Conservation (phyloP, 108 stramenopile genomes). For the Nitzschia palea region DNA sequence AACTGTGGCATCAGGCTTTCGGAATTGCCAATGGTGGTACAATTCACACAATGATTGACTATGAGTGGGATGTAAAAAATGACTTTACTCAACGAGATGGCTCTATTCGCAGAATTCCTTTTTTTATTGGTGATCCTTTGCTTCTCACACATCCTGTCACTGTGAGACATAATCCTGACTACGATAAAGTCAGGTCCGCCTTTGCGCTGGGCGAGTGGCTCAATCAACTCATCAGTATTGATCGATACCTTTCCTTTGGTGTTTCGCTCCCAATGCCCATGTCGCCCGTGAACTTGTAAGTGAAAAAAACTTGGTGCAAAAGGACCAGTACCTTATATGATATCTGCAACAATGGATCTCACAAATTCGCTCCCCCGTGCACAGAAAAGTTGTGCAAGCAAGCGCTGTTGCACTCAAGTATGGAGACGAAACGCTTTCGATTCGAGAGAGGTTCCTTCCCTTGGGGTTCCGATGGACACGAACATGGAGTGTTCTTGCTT, state of each 20-base stretch:
- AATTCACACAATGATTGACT: slow-evolving; percentile 27
- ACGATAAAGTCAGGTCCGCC: slow-evolving; percentile 3
- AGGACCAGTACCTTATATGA: not conserved
- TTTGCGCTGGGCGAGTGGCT: slow-evolving; percentile 49
- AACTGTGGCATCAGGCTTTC: slow-evolving; percentile 34
- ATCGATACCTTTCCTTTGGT: slow-evolving; percentile 21
- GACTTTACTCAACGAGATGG: not conserved
- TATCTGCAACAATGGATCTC: not conserved
- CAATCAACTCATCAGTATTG: slow-evolving; percentile 33
- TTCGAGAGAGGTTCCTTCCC: slow-evolving; percentile 42
- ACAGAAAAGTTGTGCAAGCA: slow-evolving; percentile 40
- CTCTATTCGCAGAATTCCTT: slow-evolving; percentile 26
- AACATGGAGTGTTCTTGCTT: slow-evolving; percentile 9
- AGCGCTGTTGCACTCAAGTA: slow-evolving; percentile 41
- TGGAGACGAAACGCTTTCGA: slow-evolving; percentile 27
- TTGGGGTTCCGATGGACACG: slow-evolving; percentile 25
- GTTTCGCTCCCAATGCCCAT: slow-evolving; percentile 43
- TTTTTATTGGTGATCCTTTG: slow-evolving; percentile 44
- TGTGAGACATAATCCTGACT: slow-evolving; percentile 28
- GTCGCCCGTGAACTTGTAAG: slow-evolving; percentile 36
- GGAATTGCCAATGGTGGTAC: slow-evolving; percentile 44
- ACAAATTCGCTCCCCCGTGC: not conserved
- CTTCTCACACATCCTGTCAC: slow-evolving; percentile 27
- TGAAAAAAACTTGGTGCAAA: not conserved
- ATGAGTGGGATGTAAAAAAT: slow-evolving; percentile 16